Percentiles rank a stretch among this genome's conserved stretches.
Evolutionary conservation across 768 basidiomycete species (phyloP).

Genomic region (Pulveroboletus ravenelii): DNA sequence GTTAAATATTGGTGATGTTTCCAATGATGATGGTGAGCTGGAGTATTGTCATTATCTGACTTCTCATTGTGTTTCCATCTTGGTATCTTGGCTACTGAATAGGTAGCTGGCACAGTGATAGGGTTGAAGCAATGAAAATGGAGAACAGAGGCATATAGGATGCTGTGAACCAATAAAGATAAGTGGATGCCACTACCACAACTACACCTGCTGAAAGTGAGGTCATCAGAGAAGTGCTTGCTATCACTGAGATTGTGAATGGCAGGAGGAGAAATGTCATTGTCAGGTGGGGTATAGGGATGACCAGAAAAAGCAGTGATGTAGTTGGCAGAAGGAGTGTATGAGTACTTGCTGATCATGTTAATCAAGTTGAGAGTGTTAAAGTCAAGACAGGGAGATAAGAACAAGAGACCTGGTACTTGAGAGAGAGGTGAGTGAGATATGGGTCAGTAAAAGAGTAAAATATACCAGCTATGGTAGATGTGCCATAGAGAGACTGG

Average conservation of each 20-base stretch:
- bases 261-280: constrained; percentile 69
- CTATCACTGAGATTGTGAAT: constrained; percentile 56
- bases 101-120: no score
- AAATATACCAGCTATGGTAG: constrained; percentile 58
- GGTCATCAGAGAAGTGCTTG: not conserved
- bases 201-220: not conserved
- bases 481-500: constrained; percentile 46
- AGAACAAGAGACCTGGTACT: no score
- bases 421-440: no score
- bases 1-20: constrained; percentile 55
- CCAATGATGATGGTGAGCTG: constrained; percentile 46
- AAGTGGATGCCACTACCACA: no score
- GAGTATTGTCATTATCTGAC: constrained; percentile 70
- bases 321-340: constrained; percentile 53
- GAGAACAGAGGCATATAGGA: no score
- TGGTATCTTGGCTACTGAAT: constrained; percentile 5
- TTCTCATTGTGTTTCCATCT: constrained; percentile 52
- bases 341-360: constrained; percentile 55
- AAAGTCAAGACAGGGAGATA: no score
- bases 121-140: no score
- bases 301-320: constrained; percentile 52
- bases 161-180: no score
- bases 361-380: constrained; percentile 52
- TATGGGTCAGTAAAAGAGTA: no score
- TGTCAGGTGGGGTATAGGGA: constrained; percentile 61